Evolutionary conservation across 2,329 filamentous ascomycete genomes (phyloP).

Genomic region (Hymenoscyphus linearis): DNA sequence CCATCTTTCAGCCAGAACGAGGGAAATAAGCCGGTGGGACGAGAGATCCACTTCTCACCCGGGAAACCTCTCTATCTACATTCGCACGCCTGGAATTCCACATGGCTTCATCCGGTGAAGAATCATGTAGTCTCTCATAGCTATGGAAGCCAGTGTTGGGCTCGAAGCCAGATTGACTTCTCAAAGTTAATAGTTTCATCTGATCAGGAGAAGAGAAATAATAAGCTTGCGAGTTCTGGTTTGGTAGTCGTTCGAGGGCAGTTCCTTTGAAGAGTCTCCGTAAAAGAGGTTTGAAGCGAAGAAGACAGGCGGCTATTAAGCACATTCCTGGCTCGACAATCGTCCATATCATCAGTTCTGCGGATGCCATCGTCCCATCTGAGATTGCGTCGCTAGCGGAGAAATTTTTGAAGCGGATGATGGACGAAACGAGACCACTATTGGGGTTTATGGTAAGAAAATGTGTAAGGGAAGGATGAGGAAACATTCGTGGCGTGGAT

Average conservation of each 20-base stretch:
- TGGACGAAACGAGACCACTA: conserved; percentile 4
- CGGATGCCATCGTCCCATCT: conserved; percentile 1
- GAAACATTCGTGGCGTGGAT: neutral
- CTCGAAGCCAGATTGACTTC: neutral
- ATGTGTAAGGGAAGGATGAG: neutral
- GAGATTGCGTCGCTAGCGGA: neutral
- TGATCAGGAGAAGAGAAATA: neutral
- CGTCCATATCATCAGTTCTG: conserved; percentile 8
- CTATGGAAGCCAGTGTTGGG: neutral
- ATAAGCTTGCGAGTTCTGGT: neutral
- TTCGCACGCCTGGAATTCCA: neutral
- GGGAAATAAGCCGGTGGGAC: neutral
- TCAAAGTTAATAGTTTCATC: neutral
- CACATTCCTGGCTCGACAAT: conserved; percentile 6
- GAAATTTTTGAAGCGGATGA: conserved; percentile 3
- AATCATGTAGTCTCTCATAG: neutral
- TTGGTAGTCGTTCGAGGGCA: neutral
- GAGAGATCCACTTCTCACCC: neutral
- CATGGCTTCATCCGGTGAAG: neutral
- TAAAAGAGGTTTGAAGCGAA: conserved; percentile 2
- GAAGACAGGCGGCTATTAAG: conserved; percentile 7
- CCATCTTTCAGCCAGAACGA: neutral
- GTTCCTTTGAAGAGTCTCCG: neutral
- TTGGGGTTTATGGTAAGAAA: neutral
- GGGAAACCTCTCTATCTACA: neutral